Percentiles rank a stretch among this genome's conserved stretches.
phyloP scores from a whole-genome alignment of 2,329 filamentous ascomycete species.

The Ceratocystis harringtonii region DNA sequence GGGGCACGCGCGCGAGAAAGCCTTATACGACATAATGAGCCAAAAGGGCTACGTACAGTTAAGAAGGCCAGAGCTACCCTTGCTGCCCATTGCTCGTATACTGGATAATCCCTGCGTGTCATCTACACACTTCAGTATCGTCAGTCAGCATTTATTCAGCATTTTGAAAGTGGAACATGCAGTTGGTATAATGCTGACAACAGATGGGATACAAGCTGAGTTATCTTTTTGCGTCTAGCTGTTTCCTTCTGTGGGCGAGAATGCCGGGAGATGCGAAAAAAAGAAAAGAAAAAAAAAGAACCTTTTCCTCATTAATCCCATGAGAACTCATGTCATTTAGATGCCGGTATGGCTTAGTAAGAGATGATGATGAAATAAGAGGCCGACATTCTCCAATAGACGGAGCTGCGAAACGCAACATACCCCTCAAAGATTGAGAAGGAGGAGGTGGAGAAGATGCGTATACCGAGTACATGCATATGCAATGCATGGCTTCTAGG shows the following conservation, averaged over 20 bases:
- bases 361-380: not conserved
- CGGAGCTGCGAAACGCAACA: not conserved
- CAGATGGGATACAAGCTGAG: not conserved
- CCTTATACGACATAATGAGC: not conserved
- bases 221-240: not conserved
- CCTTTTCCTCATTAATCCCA: not conserved
- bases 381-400: not conserved
- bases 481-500: not conserved
- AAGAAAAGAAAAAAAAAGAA: not conserved
- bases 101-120: not conserved
- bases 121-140: not conserved
- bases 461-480: too few relatives aligned
- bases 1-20: not conserved
- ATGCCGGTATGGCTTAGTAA: not conserved
- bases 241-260: too few relatives aligned
- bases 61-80: not conserved
- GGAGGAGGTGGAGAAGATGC: not conserved
- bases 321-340: not conserved
- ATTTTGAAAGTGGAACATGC: not conserved
- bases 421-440: not conserved
- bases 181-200: not conserved
- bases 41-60: not conserved
- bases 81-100: not conserved
- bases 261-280: not conserved
- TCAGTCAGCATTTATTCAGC: constrained; percentile 17